A percentile compares a stretch with the other conserved stretches of the same genome.
Evolutionary conservation across 257 asterid genomes (phyloP).

Genomic region (Nicotiana tabacum): DNA sequence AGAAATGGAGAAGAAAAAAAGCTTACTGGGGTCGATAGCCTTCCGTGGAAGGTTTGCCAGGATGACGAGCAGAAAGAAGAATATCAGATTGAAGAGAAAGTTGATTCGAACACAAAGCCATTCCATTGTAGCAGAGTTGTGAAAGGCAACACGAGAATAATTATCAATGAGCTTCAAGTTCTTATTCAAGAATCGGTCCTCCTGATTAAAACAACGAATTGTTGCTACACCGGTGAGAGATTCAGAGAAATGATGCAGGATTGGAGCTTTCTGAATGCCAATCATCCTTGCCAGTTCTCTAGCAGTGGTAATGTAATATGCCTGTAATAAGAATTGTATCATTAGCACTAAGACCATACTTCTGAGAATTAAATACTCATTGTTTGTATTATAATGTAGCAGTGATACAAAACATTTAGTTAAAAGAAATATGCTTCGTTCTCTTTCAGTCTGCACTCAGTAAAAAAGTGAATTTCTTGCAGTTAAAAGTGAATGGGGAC

Average conservation of each 20-base stretch:
- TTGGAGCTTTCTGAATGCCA: constrained; percentile 65
- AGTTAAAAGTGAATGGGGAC: not conserved
- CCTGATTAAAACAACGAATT: constrained; percentile 70
- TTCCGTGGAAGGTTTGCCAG: constrained; percentile 66
- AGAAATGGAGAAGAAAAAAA: not conserved
- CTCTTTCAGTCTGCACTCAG: not conserved
- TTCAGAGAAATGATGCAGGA: constrained; percentile 81
- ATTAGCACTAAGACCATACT: not conserved
- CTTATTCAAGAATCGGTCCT: constrained; percentile 44
- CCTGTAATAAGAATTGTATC: constrained; percentile 30
- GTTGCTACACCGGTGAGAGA: constrained; percentile 62
- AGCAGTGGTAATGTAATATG: constrained; percentile 62
- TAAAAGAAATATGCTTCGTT: not conserved
- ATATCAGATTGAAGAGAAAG: constrained; percentile 77
- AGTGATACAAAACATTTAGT: not conserved
- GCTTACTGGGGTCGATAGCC: constrained; percentile 78
- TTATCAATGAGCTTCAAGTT: constrained; percentile 46
- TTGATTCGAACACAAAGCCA: constrained; percentile 82
- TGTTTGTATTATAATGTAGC: not conserved
- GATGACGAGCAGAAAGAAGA: constrained; percentile 69
- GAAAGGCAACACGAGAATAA: constrained; percentile 68
- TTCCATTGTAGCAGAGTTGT: constrained; percentile 76
- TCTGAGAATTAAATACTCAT: not conserved
- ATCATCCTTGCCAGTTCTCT: constrained; percentile 87
- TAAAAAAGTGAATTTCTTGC: not conserved